A percentile compares a stretch with the other conserved stretches of the same genome.
These are phyloP conservation scores for Colletotrichum tamarilloi DNA, from an alignment of 2,329 filamentous ascomycete genomes.

Conservation along the genomic window DNA sequence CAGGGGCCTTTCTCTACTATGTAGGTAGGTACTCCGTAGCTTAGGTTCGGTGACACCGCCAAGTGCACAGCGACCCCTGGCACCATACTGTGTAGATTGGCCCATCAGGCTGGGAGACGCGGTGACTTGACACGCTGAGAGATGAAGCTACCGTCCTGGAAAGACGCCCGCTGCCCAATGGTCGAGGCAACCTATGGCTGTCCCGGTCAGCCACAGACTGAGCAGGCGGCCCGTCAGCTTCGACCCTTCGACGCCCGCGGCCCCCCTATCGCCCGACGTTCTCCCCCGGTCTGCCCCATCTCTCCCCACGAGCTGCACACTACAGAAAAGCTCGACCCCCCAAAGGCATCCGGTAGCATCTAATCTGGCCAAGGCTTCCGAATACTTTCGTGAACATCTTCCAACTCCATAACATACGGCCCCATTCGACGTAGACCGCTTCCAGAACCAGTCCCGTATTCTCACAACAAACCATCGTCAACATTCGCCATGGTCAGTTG, in stretches of 20 bases:
- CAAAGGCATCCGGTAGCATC: slow-evolving; percentile 20
- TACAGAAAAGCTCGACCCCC: slow-evolving; percentile 38
- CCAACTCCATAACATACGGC: slow-evolving; percentile 2
- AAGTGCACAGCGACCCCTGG: neutral
- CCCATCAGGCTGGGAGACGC: neutral
- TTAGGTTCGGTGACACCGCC: neutral
- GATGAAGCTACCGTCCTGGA: neutral
- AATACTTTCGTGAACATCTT: slow-evolving; percentile 25
- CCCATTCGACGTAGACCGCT: slow-evolving; percentile 1
- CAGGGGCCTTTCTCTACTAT: neutral
- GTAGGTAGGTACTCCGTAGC: no score
- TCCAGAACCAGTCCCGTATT: neutral
- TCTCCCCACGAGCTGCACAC: slow-evolving; percentile 35
- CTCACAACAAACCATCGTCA: neutral
- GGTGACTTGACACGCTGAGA: neutral
- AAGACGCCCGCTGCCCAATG: neutral
- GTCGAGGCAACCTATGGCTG: neutral
- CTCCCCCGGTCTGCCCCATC: slow-evolving; percentile 32
- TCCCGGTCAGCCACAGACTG: neutral
- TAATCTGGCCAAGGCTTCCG: slow-evolving; percentile 28
- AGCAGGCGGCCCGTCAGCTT: slow-evolving; percentile 26
- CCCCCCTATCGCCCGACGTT: slow-evolving; percentile 32
- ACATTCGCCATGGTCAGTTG: slow-evolving; percentile 26
- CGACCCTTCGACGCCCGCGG: slow-evolving; percentile 19
- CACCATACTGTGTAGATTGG: no score